These are phyloP conservation scores for Metschnikowia chrysomelidarum DNA, from an alignment of 805 yeast genomes.

Conservation along the genomic window DNA sequence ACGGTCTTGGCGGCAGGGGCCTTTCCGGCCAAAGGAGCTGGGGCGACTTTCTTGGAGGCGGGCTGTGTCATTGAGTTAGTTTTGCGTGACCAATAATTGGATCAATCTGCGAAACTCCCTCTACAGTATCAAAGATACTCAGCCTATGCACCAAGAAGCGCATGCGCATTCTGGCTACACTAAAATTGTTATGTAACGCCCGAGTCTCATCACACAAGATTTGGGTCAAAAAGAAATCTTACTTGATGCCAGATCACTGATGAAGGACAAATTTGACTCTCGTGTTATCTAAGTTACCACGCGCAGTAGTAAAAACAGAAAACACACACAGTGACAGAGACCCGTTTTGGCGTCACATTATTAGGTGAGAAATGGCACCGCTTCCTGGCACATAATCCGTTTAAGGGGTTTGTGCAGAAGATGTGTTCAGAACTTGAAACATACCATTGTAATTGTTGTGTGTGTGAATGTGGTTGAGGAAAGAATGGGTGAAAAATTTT, in stretches of 20 bases:
- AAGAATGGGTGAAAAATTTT: conserved; percentile 4
- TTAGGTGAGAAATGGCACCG: conserved; percentile 24
- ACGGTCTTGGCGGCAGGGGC: conserved; percentile 25
- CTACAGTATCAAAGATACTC: conserved; percentile 44
- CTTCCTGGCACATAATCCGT: conserved; percentile 27
- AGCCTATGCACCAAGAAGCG: conserved; percentile 46
- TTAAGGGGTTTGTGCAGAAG: conserved; percentile 23
- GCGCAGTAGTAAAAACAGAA: too few relatives aligned
- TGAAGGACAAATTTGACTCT: too few relatives aligned
- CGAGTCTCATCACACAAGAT: too few relatives aligned
- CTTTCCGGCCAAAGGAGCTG: conserved; percentile 45
- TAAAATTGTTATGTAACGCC: conserved; percentile 13
- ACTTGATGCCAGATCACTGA: too few relatives aligned
- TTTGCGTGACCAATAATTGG: conserved; percentile 24
- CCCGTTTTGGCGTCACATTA: conserved; percentile 8
- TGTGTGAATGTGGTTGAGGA: too few relatives aligned
- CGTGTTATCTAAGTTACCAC: too few relatives aligned
- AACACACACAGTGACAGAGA: too few relatives aligned
- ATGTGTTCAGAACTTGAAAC: conserved; percentile 23
- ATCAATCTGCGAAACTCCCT: conserved; percentile 26
- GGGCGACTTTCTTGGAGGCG: conserved; percentile 49
- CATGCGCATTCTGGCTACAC: conserved; percentile 25
- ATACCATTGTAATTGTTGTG: conserved; percentile 25
- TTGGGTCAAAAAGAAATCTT: too few relatives aligned
- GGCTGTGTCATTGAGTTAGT: conserved; percentile 55